Percentiles rank a stretch among this genome's conserved stretches.
Evolutionary conservation across 306 rosid genomes (phyloP).

Genomic region (Datisca glomerata): DNA sequence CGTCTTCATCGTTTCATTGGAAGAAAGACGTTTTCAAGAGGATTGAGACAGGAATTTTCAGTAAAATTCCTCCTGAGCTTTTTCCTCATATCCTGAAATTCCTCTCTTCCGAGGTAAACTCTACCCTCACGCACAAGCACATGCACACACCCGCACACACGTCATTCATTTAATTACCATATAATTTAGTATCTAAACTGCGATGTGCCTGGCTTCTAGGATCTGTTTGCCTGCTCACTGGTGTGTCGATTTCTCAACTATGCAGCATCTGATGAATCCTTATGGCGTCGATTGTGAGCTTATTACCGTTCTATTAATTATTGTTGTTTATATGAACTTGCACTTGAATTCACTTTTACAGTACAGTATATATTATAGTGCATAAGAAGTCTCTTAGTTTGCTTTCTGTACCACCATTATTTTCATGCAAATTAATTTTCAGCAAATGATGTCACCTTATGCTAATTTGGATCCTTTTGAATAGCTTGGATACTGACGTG

Average conservation of each 20-base stretch:
- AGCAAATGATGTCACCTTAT: too few relatives aligned
- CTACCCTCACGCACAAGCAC: too few relatives aligned
- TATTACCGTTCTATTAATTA: neutral
- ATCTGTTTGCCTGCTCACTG: slow-evolving; percentile 65
- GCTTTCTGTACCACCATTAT: too few relatives aligned
- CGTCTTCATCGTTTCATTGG: slow-evolving; percentile 12
- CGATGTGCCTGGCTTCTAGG: slow-evolving; percentile 25
- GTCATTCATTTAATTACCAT: too few relatives aligned
- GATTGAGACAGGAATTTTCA: slow-evolving; percentile 60
- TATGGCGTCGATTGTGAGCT: slow-evolving; percentile 94
- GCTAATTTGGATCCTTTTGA: too few relatives aligned
- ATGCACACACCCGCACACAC: too few relatives aligned
- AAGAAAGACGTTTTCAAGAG: slow-evolving; percentile 21
- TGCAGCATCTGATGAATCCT: slow-evolving; percentile 85
- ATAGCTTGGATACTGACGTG: too few relatives aligned
- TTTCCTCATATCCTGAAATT: slow-evolving; percentile 74
- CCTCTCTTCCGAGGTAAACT: slow-evolving; percentile 69
- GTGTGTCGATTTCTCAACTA: slow-evolving; percentile 68
- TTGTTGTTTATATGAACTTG: too few relatives aligned
- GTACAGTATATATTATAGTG: too few relatives aligned
- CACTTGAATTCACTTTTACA: too few relatives aligned
- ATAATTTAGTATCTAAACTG: neutral
- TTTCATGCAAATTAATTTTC: too few relatives aligned
- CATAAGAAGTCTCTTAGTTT: too few relatives aligned
- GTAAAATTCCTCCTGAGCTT: slow-evolving; percentile 73